Evolutionary conservation across 495 filamentous ascomycete species (phyloP).

Genomic region (Sordaria brevicollis): DNA sequence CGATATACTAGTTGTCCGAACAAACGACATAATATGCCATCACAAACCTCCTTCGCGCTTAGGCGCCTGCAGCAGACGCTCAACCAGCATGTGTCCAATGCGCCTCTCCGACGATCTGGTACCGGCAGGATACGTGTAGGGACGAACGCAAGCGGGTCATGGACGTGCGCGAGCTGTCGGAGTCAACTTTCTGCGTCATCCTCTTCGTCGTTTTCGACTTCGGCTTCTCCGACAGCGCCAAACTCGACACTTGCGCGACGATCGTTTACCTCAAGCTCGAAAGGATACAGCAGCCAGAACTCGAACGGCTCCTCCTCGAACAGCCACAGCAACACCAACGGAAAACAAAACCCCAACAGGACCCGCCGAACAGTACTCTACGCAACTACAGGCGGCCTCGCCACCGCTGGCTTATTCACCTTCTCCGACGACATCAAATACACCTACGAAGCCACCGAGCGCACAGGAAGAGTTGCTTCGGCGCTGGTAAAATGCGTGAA

Average conservation of each 20-base stretch:
- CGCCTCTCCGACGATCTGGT: constrained; percentile 9
- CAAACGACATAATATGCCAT: background rate
- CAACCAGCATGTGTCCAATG: constrained; percentile 11
- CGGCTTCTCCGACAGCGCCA: background rate
- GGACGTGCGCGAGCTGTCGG: constrained; percentile 37
- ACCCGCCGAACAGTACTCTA: constrained; percentile 14
- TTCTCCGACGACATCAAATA: constrained; percentile 66
- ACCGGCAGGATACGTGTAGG: constrained; percentile 12
- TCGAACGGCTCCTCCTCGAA: background rate
- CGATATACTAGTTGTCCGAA: background rate
- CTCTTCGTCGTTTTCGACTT: background rate
- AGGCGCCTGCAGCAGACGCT: background rate
- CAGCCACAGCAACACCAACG: background rate
- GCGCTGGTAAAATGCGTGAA: constrained; percentile 75
- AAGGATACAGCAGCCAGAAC: too few species aligned
- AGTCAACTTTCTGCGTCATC: constrained; percentile 13
- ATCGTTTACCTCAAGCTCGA: constrained; percentile 20
- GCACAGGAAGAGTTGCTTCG: constrained; percentile 69
- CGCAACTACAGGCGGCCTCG: constrained; percentile 37
- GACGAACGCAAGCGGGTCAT: constrained; percentile 3
- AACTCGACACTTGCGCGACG: constrained; percentile 15
- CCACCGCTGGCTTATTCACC: constrained; percentile 48
- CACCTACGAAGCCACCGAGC: constrained; percentile 59
- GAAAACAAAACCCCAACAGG: constrained; percentile 5
- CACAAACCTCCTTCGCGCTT: background rate